Evolutionary conservation across 306 rosid genomes (phyloP), one percentile per base, ranked within the genome.

Genomic region (Elaeagnus macrophylla): DNA sequence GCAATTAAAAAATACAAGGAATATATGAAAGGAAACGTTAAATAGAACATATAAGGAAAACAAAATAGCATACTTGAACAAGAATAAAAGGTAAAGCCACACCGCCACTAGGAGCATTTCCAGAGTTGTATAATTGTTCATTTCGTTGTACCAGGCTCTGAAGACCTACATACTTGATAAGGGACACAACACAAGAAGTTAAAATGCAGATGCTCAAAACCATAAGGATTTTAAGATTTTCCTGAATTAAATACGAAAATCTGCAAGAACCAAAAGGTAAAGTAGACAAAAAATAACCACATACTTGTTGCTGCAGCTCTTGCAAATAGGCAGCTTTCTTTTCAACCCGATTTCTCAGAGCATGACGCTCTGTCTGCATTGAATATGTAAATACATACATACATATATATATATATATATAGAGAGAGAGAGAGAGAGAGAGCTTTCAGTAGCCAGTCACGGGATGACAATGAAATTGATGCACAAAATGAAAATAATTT

Each of bases 71-170:
- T 83, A 86, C 97, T 85, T 91, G 96, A 56, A 91, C 97, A 60
- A 91, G 75, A 78, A 91, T 86, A 72, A 91, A 91, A 54, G 97
- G 97, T 56, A 91, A 82, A 57, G 96, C 80, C 68, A 91, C 97
- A 53, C 97, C 97, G 47, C 95, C 97, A 18, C 77, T 81, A 53
- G 96, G 97, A 47, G 89, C 80, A 78, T 86, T 79, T 66, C 79
- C 97, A 61, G 91, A 78, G 66, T 84, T 74, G 77, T 69, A 86
- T 68, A 86, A 72, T 67, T 91, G 95, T 58, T 80, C 96, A 66
- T 91, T 91, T 50, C 97, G 80, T 67, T 84, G 91, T 68, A 84
- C 73, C 71, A 91, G 88, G 68, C 82, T 81, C 67, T 91, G 93
- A 72, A 91, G 91, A 56, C 97, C 97, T 76, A 86, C 69, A 14